Base-by-base conservation (phyloP, 1,139 yeast species). In the Arxiozyma heterogenica region DNA sequence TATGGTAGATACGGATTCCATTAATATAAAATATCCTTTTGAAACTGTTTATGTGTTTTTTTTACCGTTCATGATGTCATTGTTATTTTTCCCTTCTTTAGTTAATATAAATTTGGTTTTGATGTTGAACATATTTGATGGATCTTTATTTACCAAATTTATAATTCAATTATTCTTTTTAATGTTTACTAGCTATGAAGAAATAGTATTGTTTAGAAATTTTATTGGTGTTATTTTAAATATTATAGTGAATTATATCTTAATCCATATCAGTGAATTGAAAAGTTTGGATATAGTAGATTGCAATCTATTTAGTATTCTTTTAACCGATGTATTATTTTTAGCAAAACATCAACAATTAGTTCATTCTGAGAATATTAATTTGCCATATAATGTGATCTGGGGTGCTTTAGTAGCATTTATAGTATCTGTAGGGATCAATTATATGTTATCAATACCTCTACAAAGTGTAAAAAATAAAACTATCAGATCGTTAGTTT, bases 281-380 rank as follows among this genome's bases (percentile, higher is more conserved):
- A 70, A 68, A 58, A 71, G 74, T 41, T 60, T 72, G 50, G 73
- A 71, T 53, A 52, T 57, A 9, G 64, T 71, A 9, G 75, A 73
- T 44, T 71, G 72, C 44, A 65, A 69, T 38, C 41, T 73, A 18
- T 73, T 73, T 59, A 67, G 74, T 52, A 64, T 71, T 18, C 53
- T 71, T 41, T 50, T 71, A 9, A 67, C 73, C 1, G 71, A 73
- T 51, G 55, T 66, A 11, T 49, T 72, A 12, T 67, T 54, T 51
- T 54, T 73, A 47, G 59, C 65, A 9, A 49, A 50, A 43, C 51
- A 62, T 9, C 41, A 27, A 25, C 59, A 66, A 8, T 1, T 23
- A 0, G n/a, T 27, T 1, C 55, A 55, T 1, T 54, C 59, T 9
- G 46, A 55, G 7, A 49, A 61, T 22, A 52, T 63, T 7, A 44